Evolutionary conservation across 2,329 filamentous ascomycete species (phyloP), one percentile per base, ranked within the genome.

Genomic region (Juglanconis sp.): DNA sequence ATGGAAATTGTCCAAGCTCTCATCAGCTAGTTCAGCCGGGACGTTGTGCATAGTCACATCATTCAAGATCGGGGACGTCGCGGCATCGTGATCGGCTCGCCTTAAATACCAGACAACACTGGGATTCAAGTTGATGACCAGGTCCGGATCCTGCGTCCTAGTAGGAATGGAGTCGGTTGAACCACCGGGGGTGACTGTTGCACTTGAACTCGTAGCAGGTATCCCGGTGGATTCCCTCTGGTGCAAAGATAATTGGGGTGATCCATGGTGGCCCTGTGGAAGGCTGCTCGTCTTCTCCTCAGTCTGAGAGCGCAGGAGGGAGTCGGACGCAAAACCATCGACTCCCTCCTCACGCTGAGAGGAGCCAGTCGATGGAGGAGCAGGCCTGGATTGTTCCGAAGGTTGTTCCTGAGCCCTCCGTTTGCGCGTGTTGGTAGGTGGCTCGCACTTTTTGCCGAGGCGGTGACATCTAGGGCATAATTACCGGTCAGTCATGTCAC

Each of bases 391-490:
- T 10, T 57, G 54, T 5, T 53, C 30, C 9, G 49, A 44, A 40
- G 56, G 42, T 40, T 54, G 57, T 49, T 46, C 35, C 62, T 59
- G 51, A 24, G 49, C 47, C n/a, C 65, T 67, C 11, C 65, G 66
- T 56, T 68, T 67, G 40, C 67, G 67, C 17, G 60, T 54, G 38
- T 56, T 46, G 5, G 46, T 50, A 7, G 65, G 56, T 15, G 65
- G 64, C 57, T 67, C 61, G 54, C 67, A 68, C 8, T 53, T 11
- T 40, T 67, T 67, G 1, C 66, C 63, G 50, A 67, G 67, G n/a
- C 67, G 67, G 49, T 67, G 64, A 44, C 67, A 68, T 55, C 56
- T 59, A 13, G 7, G n/a, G 11, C 9, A 7, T 7, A 13, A 15
- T 3, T 24, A n/a, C n/a, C n/a, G n/a, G 31, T 24, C 5, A 11